Evolutionary conservation across 2,329 filamentous ascomycete species (phyloP), one percentile per base, ranked within the genome.

Genomic region (Huntiella bhutanensis): DNA sequence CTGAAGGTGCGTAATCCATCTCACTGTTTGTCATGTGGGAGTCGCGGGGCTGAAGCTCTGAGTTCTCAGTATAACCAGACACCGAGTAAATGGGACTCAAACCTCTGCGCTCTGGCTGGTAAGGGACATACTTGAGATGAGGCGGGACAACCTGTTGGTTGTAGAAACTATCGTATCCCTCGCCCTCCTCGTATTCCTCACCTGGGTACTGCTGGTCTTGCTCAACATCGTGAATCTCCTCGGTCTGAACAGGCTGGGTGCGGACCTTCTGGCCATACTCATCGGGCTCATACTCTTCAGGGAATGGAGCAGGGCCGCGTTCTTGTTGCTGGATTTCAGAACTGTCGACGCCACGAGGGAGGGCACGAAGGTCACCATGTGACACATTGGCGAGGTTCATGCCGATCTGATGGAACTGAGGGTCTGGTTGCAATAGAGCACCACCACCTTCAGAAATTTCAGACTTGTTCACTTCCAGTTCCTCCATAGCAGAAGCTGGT

Each of bases 41-140:
- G 49, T 78, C 70, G 42, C 72, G 72, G 54, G 71, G 73, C 28
- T 63, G 62, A 33, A 69, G 68, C 43, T 49, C 47, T 5, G 47
- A 49, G 39, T 45, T 75, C 55, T 86, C 77, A 3, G 75, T 80
- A 55, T 86, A 88, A 51, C 87, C 91, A 8, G 85, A 88, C 12
- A 94, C 83, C 55, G 87, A 95, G 54, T 91, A 87, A 50, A 93
- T 87, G 0, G 88, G 88, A 57, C 87, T 95, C 42, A 92, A 63
- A 8, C 77, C 80, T 37, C 82, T 79, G 45, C 75, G 71, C 53
- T 80, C 75, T 8, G 75, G 70, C 54, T 78, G 71, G 52, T 82
- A 79, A 1, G 79, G 73, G n/a, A 77, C 68, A 53, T 80, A 81
- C 52, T 73, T 73, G 22, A 77, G 60, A 12, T 73, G 75, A 3